Evolutionary conservation across 306 rosid species (phyloP), one percentile per base, ranked within the genome.

Genomic region (Purshia tridentata): DNA sequence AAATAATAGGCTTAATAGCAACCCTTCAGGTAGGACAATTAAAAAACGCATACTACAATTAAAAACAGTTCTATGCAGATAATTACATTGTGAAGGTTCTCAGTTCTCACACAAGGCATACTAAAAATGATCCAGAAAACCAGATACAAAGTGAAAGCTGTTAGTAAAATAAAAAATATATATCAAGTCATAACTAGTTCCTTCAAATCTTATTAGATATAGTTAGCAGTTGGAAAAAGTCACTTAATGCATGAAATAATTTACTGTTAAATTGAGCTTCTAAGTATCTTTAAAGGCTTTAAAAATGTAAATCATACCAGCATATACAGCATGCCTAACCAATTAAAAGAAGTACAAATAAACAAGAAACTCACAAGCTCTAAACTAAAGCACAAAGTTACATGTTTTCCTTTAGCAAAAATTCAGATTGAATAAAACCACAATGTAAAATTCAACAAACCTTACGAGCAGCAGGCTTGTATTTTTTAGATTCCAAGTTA

Each of bases 391-490:
- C 55, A 57, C 66, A 67, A 56, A 37, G 20, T 35, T 51, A 13
- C 29, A 37, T 35, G 18, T 47, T 19, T 49, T 45, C n/a, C 8
- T 55, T 5, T 23, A 2, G 44, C n/a, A 41, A 42, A 22, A 56
- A 46, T 15, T 55, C 6, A 1, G 2, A 45, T 1, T 50, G 8
- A 16, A 15, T 2, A 9, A 47, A 41, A 20, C 6, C 44, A 14
- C 2, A 56, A 71, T 53, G 45, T 5, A 57, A 45, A 12, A 3
- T 40, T 8, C 56, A 77, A 72, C 90, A 73, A 63, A 95, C 99
- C 99, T 95, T 95, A 68, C 98, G 93, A 61, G 99, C 99, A 79
- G 98, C 99, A 72, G 87, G 92, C 92, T 95, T 95, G 87, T 95
- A 95, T 76, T 95, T 95, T 81, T 85, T 95, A 72, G 96, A 86